Base-by-base conservation (phyloP, 805 yeast genomes). In the Danielia oregonensis region DNA sequence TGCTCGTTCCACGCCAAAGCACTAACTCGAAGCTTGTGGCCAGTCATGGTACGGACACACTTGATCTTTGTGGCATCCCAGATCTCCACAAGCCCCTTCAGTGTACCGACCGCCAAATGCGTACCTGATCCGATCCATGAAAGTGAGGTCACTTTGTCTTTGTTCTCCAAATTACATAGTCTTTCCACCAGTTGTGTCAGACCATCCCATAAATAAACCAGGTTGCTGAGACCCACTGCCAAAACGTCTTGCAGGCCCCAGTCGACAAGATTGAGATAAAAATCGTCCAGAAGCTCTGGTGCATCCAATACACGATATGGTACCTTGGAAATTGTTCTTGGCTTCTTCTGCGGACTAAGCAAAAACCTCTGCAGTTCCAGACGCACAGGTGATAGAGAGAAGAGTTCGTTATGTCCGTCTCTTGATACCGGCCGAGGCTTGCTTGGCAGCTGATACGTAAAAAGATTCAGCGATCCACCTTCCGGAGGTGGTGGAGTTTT, bases 41-140 rank as follows among this genome's bases (percentile, higher is more conserved):
- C 98, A 2, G 91, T 74, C 89, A 93, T 85, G 5, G 94, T 82
- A 46, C 98, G 72, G 12, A 91, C 78, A 49, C 96, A 82, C 58
- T 85, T 82, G 35, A 76, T 72, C 26, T 83, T 79, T 9, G 82
- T 75, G 1, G 89, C 95, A 58, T 93, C 97, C 93, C 96, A 93
- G 12, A 93, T 88, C 54, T 89, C 96, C 5, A 93, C 96, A 26
- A 82, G 54, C 1, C 98, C 98, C 22, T 78, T 69, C 37, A 76
- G 73, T 1, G 96, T 87, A 1, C 98, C 98, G 5, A 93, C 79
- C 0, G 98, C 97, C 32, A 93, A 52, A 63, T 93, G 97, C 10
- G 95, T 83, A 12, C 97, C 97, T 8, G 91, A 77, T 16, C 91
- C 94, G 30, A 91, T 86, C 98, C 98, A 93, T 36, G 85, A 79